Evolutionary conservation across 2,329 filamentous ascomycete genomes (phyloP).

Genomic region (Colletotrichum eleusines): DNA sequence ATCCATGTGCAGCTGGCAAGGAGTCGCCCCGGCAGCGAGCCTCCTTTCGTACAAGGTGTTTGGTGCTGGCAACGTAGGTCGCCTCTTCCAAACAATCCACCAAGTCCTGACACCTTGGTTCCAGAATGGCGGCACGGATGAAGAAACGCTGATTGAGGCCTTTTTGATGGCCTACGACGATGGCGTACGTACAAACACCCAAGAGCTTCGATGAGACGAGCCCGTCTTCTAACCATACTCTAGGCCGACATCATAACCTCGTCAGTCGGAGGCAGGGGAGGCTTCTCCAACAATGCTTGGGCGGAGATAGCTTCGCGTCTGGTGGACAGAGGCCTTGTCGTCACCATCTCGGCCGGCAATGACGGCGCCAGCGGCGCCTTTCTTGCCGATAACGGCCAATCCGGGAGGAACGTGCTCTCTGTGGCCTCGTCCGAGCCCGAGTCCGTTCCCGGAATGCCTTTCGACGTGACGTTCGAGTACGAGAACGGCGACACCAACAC

Average conservation of each 20-base stretch:
- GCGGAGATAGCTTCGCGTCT: constrained; percentile 55
- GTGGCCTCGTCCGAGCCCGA: constrained; percentile 55
- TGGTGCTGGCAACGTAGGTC: constrained; percentile 40
- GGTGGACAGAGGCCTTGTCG: constrained; percentile 54
- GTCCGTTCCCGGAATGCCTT: constrained; percentile 31
- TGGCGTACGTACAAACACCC: constrained; percentile 39
- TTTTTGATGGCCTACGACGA: constrained; percentile 49
- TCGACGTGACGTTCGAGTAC: constrained; percentile 27
- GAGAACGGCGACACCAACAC: constrained; percentile 20
- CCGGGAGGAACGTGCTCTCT: constrained; percentile 56
- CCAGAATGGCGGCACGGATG: constrained; percentile 43
- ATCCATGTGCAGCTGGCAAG: constrained; percentile 29
- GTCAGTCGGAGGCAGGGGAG: constrained; percentile 49
- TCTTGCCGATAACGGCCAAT: constrained; percentile 53
- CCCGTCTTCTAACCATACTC: neutral
- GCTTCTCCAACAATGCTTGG: constrained; percentile 46
- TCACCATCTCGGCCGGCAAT: constrained; percentile 58
- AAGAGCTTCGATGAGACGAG: fast-evolving
- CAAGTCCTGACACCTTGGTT: neutral
- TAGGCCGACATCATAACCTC: constrained; percentile 52
- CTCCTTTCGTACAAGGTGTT: constrained; percentile 50
- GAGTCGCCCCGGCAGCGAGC: constrained; percentile 49
- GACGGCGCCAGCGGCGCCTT: constrained; percentile 56
- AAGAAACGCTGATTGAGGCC: constrained; percentile 49
- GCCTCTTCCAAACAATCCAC: too few relatives aligned